These are phyloP conservation scores for Gnetum montanum DNA, from an alignment of 75 land plant genomes.

Conservation along the genomic window DNA sequence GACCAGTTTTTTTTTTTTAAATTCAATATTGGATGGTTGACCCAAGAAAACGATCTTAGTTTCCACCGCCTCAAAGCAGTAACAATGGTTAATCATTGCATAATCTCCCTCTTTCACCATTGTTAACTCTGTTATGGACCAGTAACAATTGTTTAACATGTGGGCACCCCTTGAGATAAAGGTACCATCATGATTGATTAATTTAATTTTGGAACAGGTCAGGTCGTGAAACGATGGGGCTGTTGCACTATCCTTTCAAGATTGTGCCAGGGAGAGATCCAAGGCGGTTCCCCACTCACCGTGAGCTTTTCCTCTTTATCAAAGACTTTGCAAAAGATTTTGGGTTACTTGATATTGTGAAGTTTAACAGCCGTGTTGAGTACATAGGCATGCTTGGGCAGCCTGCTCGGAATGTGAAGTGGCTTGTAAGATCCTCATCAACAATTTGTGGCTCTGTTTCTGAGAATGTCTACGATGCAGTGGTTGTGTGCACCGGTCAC, in stretches of 20 bases:
- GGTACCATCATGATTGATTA: too few relatives aligned
- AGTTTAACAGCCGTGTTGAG: slow-evolving; percentile 26
- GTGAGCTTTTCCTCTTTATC: slow-evolving; percentile 37
- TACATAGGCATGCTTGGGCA: slow-evolving; percentile 34
- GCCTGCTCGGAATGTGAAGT: slow-evolving; percentile 10
- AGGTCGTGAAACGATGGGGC: slow-evolving; percentile 66
- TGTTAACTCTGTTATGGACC: too few relatives aligned
- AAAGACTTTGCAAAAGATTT: slow-evolving; percentile 38
- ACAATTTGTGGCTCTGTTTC: not conserved
- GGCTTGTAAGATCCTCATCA: slow-evolving; percentile 30
- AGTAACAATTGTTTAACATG: too few relatives aligned
- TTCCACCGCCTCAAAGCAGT: too few relatives aligned
- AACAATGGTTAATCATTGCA: too few relatives aligned
- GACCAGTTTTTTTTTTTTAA: too few relatives aligned
- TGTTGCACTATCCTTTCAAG: slow-evolving; percentile 47
- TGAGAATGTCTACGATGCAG: slow-evolving; percentile 80
- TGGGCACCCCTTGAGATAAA: too few relatives aligned
- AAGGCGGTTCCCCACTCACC: slow-evolving; percentile 58
- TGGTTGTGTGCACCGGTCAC: slow-evolving; percentile 84
- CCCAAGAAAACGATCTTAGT: too few relatives aligned
- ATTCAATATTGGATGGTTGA: too few relatives aligned
- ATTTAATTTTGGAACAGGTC: too few relatives aligned
- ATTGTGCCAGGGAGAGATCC: slow-evolving; percentile 37
- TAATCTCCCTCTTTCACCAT: too few relatives aligned
- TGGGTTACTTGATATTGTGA: slow-evolving; percentile 31